A percentile compares a stretch with the other conserved stretches of the same genome.
These are phyloP conservation scores for Rhizophora apiculata DNA, from an alignment of 345 rosid species.

Conservation along the genomic window DNA sequence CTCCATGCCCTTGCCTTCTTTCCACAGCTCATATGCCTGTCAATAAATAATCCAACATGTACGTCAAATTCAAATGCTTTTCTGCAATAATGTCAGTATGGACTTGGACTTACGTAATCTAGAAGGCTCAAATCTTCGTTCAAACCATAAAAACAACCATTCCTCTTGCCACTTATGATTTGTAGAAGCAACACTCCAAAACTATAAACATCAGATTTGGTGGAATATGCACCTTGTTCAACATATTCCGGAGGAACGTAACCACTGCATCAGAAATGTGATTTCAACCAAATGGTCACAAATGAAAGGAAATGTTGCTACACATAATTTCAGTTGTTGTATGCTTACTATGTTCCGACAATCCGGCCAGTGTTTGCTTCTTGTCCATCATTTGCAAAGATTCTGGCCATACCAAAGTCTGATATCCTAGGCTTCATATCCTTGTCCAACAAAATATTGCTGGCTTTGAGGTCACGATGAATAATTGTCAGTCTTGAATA, in stretches of 20 bases:
- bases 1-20: constrained; percentile 16
- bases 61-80: not conserved
- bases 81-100: not conserved
- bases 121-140: constrained; percentile 18
- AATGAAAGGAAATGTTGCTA: no score
- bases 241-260: constrained; percentile 49
- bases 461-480: constrained; percentile 41
- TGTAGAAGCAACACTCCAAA: constrained; percentile 47
- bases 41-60: not conserved
- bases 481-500: constrained; percentile 43
- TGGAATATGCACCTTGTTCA: constrained; percentile 36
- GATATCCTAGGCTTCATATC: constrained; percentile 45
- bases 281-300: no score
- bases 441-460: constrained; percentile 37
- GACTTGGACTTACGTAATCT: constrained; percentile 30
- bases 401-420: constrained; percentile 43
- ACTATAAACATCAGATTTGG: constrained; percentile 47
- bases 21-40: constrained; percentile 37
- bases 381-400: constrained; percentile 30
- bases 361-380: constrained; percentile 35
- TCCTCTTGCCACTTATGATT: constrained; percentile 42
- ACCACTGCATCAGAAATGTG: constrained; percentile 32
- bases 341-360: constrained; percentile 46
- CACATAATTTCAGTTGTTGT: not conserved
- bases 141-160: constrained; percentile 16